phyloP scores from a whole-genome alignment of 176 grass and related monocot species.

The Neostapfia colusana region DNA sequence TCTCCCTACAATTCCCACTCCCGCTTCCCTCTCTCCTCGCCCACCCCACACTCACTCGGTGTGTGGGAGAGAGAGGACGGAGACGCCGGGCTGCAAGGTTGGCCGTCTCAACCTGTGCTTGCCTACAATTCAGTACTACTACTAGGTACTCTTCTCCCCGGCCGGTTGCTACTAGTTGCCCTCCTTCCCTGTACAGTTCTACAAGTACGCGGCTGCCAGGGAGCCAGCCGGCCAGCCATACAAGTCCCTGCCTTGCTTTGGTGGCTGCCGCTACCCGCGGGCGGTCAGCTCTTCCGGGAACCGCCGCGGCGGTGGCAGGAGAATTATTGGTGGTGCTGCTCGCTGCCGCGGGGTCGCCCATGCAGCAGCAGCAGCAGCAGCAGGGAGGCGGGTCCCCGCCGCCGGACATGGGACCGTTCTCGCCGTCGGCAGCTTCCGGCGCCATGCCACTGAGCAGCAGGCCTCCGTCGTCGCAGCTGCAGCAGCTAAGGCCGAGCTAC shows the following conservation, averaged over 20 bases:
- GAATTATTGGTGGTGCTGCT: background rate
- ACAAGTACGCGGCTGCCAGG: conserved; percentile 31
- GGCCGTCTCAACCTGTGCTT: conserved; percentile 8
- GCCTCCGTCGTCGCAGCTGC: conserved; percentile 7
- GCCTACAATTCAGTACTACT: conserved; percentile 37
- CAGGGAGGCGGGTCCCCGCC: conserved; percentile 20
- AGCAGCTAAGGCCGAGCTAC: conserved; percentile 24
- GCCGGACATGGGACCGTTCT: conserved; percentile 50
- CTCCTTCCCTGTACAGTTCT: conserved; percentile 10
- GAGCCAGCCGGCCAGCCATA: background rate
- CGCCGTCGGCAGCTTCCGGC: background rate
- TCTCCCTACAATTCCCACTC: conserved; percentile 47
- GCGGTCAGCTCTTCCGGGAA: background rate
- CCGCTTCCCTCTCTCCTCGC: conserved; percentile 18
- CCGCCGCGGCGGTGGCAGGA: conserved; percentile 2
- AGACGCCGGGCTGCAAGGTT: background rate
- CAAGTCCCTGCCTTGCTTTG: background rate
- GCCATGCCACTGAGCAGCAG: conserved; percentile 48
- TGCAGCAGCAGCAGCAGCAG: conserved; percentile 53
- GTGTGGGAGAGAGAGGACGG: conserved; percentile 33
- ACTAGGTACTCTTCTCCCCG: conserved; percentile 7
- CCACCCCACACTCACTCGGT: conserved; percentile 40
- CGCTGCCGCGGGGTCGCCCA: conserved; percentile 7
- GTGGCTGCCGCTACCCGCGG: background rate
- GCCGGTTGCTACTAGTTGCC: conserved; percentile 16